These are phyloP conservation scores for Penicillium salamii DNA, from an alignment of 495 filamentous ascomycete genomes.

Conservation along the genomic window DNA sequence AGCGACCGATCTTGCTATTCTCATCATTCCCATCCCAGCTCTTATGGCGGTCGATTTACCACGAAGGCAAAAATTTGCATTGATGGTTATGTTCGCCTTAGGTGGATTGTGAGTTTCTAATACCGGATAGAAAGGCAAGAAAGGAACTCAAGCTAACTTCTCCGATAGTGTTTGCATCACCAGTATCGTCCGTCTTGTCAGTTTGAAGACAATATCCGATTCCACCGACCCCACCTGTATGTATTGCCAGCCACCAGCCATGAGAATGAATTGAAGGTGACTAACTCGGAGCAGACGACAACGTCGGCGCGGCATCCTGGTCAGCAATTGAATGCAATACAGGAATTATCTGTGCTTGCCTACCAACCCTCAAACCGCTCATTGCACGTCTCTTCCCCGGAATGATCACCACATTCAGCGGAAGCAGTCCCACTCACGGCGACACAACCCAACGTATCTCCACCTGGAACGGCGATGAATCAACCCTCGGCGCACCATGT, in stretches of 20 bases:
- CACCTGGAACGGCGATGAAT: constrained; percentile 34
- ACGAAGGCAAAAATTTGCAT: constrained; percentile 42
- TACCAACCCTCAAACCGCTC: constrained; percentile 83
- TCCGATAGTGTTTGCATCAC: constrained; percentile 42
- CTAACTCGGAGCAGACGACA: constrained; percentile 40
- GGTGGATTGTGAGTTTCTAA: constrained; percentile 46
- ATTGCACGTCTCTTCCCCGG: constrained; percentile 43
- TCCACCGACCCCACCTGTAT: constrained; percentile 44
- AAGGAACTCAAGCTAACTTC: constrained; percentile 1
- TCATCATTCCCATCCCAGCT: constrained; percentile 51
- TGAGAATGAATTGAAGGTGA: no score
- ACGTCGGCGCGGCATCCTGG: constrained; percentile 64
- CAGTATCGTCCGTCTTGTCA: constrained; percentile 39
- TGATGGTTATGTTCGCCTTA: constrained; percentile 49
- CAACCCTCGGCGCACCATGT: constrained; percentile 28
- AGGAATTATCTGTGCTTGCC: constrained; percentile 84
- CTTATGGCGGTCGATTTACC: constrained; percentile 45
- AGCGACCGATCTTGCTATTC: constrained; percentile 48
- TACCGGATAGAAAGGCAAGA: constrained; percentile 1
- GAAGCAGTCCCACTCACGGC: constrained; percentile 15
- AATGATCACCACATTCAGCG: constrained; percentile 29
- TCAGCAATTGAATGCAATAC: constrained; percentile 87
- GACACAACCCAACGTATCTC: constrained; percentile 18
- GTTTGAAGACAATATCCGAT: constrained; percentile 35
- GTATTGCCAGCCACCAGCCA: constrained; percentile 10